Base-by-base conservation (phyloP, 2,329 filamentous ascomycete species). In the Plenodomus tracheiphilus region DNA sequence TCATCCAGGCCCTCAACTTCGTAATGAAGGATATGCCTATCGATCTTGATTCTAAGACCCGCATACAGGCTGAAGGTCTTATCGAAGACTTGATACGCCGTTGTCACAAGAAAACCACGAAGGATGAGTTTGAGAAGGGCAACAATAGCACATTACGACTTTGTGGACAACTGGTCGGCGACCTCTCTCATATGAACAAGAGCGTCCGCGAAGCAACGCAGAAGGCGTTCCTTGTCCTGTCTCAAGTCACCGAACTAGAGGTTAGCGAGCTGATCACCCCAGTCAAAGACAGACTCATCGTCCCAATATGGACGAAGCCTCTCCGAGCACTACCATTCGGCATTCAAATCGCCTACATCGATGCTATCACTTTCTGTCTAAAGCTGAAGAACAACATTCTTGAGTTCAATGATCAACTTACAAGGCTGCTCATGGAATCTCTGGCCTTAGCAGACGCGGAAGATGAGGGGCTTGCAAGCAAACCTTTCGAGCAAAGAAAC, bases 21-120 rank as follows among this genome's bases (percentile, higher is more conserved):
- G 92, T 99, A 56, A 91, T 99, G 76, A 99, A 99, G 75, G 94
- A 99, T 68, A 97, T 97, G 82, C 94, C 95, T 0, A 84, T 89
- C 46, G 94, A 99, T 69, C 81, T 99, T 1, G 93, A 95, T 1
- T 91, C 95, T 47, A 92, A 88, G 66, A 97, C 94, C 2, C 83
- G 94, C 30, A 80, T 86, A 28, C 85, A 90, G 51, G 92, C 94
- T 0, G 89, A 95, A 71, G 82, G 86, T 17, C 95, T 93, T 0
- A 79, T 99, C 18, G 86, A 93, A 61, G 81, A 89, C 36, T 83
- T 97, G 22, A 79, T 97, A 28, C 80, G 82, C 49, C 85, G 87
- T 48, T 92, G 92, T 68, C 92, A 88, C 36, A 89, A 89, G 73
- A 85, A 85, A 47, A 82, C 87, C 51, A 86, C 88, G 44, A 94